Conservation (phyloP, 164 flowering plant genomes). For the Chimonanthus praecox region DNA sequence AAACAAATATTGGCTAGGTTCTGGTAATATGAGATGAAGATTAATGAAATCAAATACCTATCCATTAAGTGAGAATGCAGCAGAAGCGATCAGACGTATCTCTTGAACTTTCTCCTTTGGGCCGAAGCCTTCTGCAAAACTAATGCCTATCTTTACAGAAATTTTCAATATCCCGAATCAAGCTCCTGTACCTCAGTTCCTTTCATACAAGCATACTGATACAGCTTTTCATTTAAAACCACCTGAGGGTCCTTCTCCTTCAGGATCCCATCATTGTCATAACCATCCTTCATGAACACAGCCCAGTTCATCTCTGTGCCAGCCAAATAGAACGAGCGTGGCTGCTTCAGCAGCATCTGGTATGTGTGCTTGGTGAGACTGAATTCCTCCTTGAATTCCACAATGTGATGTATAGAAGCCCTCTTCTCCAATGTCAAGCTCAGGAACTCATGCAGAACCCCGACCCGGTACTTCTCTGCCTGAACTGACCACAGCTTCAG, state of each 20-base stretch:
- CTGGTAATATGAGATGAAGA: too few relatives aligned
- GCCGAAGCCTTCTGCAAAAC: neutral
- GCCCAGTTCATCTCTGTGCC: constrained; percentile 61
- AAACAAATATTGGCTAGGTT: too few relatives aligned
- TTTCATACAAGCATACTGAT: constrained; percentile 5
- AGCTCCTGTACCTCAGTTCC: neutral
- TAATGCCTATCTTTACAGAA: neutral
- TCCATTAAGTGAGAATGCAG: neutral
- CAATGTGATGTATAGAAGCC: constrained; percentile 79
- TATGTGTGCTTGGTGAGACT: constrained; percentile 86
- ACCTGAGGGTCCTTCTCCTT: constrained; percentile 22
- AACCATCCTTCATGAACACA: constrained; percentile 76
- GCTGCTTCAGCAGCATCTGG: constrained; percentile 29
- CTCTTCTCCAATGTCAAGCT: constrained; percentile 93
- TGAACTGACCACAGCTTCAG: constrained; percentile 69
- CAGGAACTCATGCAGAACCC: constrained; percentile 77
- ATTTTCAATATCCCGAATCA: neutral
- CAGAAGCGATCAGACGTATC: neutral
- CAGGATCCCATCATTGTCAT: constrained; percentile 27
- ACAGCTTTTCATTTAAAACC: constrained; percentile 18
- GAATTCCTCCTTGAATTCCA: constrained; percentile 53
- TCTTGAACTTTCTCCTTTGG: neutral
- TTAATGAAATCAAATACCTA: neutral
- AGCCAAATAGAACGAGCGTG: constrained; percentile 14
- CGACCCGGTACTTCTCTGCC: constrained; percentile 82